Evolutionary conservation across 306 rosid species (phyloP).

Genomic region (Cucumis cinereus): DNA sequence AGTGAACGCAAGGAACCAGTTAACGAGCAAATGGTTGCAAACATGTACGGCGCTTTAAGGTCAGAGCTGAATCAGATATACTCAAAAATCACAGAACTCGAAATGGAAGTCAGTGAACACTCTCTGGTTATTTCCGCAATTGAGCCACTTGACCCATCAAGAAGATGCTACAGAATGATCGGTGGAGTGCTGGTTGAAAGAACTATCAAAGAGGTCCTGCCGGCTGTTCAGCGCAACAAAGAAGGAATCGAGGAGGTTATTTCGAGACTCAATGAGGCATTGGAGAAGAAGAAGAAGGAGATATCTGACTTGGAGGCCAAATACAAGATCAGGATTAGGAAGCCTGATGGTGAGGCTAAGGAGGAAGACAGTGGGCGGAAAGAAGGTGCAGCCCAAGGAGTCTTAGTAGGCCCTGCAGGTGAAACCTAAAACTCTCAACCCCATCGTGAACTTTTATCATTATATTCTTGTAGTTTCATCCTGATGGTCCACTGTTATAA

Average conservation of each 20-base stretch:
- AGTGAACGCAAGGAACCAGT: slow-evolving; percentile 52
- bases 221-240: slow-evolving; percentile 85
- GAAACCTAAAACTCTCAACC: slow-evolving; percentile 20
- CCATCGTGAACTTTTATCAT: no score
- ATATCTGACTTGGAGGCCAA: slow-evolving; percentile 74
- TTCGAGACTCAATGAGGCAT: slow-evolving; percentile 60
- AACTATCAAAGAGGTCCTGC: slow-evolving; percentile 86
- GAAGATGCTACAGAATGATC: slow-evolving; percentile 90
- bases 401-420: slow-evolving; percentile 83
- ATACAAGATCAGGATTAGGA: slow-evolving; percentile 78
- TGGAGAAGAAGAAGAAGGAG: slow-evolving; percentile 91
- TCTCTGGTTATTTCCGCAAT: slow-evolving; percentile 70
- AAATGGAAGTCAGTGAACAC: slow-evolving; percentile 93
- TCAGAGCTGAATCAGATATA: slow-evolving; percentile 86
- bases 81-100: slow-evolving; percentile 90
- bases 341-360: slow-evolving; percentile 46
- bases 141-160: slow-evolving; percentile 77
- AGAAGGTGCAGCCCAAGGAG: slow-evolving; percentile 94
- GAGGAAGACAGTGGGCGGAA: slow-evolving; percentile 64
- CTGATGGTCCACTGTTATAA: no score
- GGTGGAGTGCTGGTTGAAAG: slow-evolving; percentile 98
- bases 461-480: no score
- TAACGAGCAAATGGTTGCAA: slow-evolving; percentile 82
- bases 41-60: slow-evolving; percentile 69
- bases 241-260: slow-evolving; percentile 90